These are phyloP conservation scores for Thielaviopsis euricoi DNA, from an alignment of 2,329 filamentous ascomycete genomes.

Conservation along the genomic window DNA sequence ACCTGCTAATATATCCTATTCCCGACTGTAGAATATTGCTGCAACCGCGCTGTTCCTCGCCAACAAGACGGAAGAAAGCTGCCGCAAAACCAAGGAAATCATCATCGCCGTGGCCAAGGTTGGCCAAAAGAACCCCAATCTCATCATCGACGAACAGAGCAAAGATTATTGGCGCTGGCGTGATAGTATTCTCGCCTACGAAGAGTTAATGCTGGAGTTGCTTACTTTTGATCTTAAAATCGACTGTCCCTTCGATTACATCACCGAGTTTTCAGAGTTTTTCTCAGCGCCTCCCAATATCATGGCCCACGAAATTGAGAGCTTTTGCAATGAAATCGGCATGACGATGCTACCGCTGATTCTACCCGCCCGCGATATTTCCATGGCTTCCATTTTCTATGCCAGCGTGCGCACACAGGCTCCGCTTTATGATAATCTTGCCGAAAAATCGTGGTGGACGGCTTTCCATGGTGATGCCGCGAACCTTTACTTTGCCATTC, in stretches of 20 bases:
- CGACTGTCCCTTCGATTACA: conserved; percentile 69
- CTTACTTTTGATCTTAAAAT: conserved; percentile 89
- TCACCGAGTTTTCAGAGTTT: too few species aligned
- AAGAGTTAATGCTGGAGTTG: conserved; percentile 80
- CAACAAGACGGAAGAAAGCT: conserved; percentile 95
- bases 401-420: conserved; percentile 59
- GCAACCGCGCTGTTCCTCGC: conserved; percentile 85
- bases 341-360: conserved; percentile 73
- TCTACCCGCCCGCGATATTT: conserved; percentile 63
- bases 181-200: conserved; percentile 80
- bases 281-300: too few species aligned
- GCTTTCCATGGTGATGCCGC: conserved; percentile 53
- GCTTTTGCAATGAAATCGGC: conserved; percentile 79
- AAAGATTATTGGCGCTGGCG: conserved; percentile 98
- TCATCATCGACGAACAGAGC: conserved; percentile 87
- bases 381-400: conserved; percentile 74
- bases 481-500: conserved; percentile 56
- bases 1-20: neutral
- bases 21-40: conserved; percentile 54
- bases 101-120: conserved; percentile 89
- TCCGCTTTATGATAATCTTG: conserved; percentile 59
- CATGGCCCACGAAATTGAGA: too few species aligned
- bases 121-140: conserved; percentile 80
- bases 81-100: conserved; percentile 85
- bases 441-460: conserved; percentile 77